Percentiles rank a stretch among this genome's conserved stretches.
These are phyloP conservation scores for Funneliformis caledonium DNA, from an alignment of 371 early-diverging fungal genomes.

Conservation along the genomic window DNA sequence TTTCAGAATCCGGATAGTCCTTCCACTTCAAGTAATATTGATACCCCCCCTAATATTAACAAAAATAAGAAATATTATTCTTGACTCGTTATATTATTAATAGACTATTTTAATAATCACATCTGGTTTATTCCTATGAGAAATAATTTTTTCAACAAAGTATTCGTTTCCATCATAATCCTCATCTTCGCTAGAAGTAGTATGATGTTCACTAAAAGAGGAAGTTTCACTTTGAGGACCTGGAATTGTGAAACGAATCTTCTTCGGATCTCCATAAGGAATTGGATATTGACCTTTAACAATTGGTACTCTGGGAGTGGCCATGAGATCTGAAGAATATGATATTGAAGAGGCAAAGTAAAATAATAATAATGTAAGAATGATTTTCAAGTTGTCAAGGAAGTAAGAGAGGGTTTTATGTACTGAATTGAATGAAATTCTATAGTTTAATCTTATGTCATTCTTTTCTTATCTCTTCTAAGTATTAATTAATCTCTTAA, in stretches of 20 bases:
- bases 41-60: conserved; percentile 18
- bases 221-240: background rate
- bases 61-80: background rate
- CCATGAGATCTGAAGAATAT: background rate
- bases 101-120: background rate
- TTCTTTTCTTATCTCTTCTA: too few relatives aligned
- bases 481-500: too few relatives aligned
- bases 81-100: background rate
- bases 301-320: background rate
- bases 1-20: conserved; percentile 45
- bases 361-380: too few relatives aligned
- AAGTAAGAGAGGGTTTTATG: too few relatives aligned
- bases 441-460: too few relatives aligned
- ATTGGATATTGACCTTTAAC: background rate
- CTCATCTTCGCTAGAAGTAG: background rate
- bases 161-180: conserved; percentile 43
- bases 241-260: background rate
- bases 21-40: conserved; percentile 54
- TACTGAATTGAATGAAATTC: too few relatives aligned
- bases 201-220: background rate
- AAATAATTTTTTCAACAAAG: conserved; percentile 49
- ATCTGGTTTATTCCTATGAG: conserved; percentile 37
- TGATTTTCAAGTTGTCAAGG: too few relatives aligned
- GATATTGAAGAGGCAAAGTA: too few relatives aligned
- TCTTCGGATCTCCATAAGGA: background rate